Base-by-base conservation (phyloP, 768 basidiomycete species). In the Boletus fagicola region DNA sequence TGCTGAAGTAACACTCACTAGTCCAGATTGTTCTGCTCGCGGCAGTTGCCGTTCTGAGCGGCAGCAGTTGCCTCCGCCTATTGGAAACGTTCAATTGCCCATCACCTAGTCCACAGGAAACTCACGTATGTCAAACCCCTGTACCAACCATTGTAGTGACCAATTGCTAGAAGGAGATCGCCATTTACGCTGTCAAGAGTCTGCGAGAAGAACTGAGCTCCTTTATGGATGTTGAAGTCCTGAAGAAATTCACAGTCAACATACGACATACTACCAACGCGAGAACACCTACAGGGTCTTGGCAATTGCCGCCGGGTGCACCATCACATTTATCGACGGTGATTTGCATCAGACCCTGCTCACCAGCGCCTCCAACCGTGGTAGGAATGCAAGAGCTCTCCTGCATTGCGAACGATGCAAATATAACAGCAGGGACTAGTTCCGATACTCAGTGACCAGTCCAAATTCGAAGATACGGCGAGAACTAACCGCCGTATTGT, bases 351-450 rank as follows among this genome's bases (percentile, higher is more conserved):
- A 94, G 74, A 33, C 91, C 92, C 65, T 90, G 87, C 70, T 94
- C 92, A 44, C 91, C 89, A 22, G 77, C 89, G 16, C 86, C 87
- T 51, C 92, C 92, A 45, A 84, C 77, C 7, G 80, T 81, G 16
- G 73, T 56, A 2, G 85, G 80, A 62, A 87, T 85, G 78, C 93
- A 96, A 39, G 76, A 76, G 33, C 83, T 84, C 69, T 96, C 94
- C 70, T 95, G 92, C 86, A 96, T 87, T 33, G 92, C 92, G 62
- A 96, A 87, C 0, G 92, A 80, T 2, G 92, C 93, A 38, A 95
- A 71, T 61, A 95, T 75, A 68, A 94, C 90, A 9, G 90, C 69
- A 26, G 88, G 88, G 31, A 94, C 80, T 78, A 45, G 31, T 30
- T 49, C 5, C 22, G 18, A n/a, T 39, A 12, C n/a, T 56, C 51